phyloP scores from a whole-genome alignment of 345 rosid genomes.

The Hibiscus tridactylites region DNA sequence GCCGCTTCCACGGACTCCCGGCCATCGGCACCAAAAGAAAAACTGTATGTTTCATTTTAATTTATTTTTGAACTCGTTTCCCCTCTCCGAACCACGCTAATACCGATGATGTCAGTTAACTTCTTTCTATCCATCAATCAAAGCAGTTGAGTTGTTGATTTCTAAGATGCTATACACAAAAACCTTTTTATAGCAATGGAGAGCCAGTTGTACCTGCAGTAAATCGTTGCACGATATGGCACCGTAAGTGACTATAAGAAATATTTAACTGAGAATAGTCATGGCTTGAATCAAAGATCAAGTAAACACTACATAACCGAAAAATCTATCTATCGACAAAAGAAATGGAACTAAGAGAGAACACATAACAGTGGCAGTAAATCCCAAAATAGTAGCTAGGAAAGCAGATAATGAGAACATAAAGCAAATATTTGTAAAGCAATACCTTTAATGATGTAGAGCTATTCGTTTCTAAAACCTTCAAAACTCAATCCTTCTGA shows the following conservation, averaged over 20 bases:
- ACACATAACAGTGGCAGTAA: neutral
- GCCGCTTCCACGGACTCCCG: neutral
- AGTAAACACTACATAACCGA: neutral
- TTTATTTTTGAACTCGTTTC: neutral
- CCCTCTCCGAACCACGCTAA: neutral
- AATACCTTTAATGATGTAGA: slow-evolving; percentile 11
- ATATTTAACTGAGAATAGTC: neutral
- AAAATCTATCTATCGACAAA: neutral
- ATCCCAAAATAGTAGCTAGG: no score
- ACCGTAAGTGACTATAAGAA: neutral
- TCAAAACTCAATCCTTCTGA: slow-evolving; percentile 84
- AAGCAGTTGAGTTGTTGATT: neutral
- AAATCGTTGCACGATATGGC: neutral
- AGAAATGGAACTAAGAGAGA: neutral
- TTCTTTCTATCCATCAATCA: slow-evolving; percentile 8
- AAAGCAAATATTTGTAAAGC: neutral
- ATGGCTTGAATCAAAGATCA: neutral
- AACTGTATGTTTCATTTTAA: neutral
- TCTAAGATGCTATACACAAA: neutral
- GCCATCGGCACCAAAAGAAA: neutral
- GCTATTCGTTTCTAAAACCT: slow-evolving; percentile 61
- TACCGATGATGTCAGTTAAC: neutral
- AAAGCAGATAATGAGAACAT: neutral
- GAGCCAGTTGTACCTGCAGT: neutral
- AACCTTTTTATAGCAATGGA: neutral